Percentiles rank a stretch among this genome's conserved stretches.
phyloP scores from a whole-genome alignment of 2,329 filamentous ascomycete genomes.

The Colletotrichum trifolii region DNA sequence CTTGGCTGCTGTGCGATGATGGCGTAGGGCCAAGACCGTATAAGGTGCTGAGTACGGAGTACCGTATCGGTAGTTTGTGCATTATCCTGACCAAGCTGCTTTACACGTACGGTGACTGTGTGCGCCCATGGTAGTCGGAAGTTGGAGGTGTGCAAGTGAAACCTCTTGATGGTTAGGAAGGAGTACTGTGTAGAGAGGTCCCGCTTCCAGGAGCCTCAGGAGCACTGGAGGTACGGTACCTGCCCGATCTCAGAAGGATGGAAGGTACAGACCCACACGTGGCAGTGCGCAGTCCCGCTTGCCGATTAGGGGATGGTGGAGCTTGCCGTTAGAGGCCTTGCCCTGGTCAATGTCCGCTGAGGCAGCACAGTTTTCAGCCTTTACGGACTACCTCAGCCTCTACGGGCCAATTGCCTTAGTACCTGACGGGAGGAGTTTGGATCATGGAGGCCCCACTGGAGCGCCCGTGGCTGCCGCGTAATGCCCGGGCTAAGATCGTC shows the following conservation, averaged over 20 bases:
- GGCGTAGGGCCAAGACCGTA: not conserved
- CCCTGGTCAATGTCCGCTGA: not conserved
- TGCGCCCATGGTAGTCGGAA: slow-evolving; percentile 13
- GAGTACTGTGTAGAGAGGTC: not conserved
- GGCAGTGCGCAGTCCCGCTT: slow-evolving; percentile 23
- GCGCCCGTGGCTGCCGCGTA: slow-evolving; percentile 2
- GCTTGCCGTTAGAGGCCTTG: not conserved
- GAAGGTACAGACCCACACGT: slow-evolving; percentile 28
- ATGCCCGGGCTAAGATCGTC: slow-evolving; percentile 21
- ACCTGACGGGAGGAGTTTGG: no score
- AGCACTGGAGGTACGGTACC: slow-evolving; percentile 1
- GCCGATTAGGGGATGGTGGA: slow-evolving; percentile 1
- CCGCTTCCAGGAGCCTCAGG: slow-evolving; percentile 19
- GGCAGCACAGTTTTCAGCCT: no score
- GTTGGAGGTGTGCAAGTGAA: slow-evolving; percentile 10
- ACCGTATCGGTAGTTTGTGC: not conserved
- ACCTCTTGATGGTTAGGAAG: not conserved
- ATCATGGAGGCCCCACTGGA: not conserved
- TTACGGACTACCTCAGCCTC: no score
- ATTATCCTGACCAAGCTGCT: no score
- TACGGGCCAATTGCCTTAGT: no score
- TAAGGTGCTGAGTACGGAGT: not conserved
- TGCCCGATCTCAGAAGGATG: no score
- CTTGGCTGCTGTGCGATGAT: slow-evolving; percentile 20
- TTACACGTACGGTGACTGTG: not conserved